These are phyloP conservation scores for Saccharomyces mikatae DNA, from an alignment of 805 yeast species.

Conservation along the genomic window DNA sequence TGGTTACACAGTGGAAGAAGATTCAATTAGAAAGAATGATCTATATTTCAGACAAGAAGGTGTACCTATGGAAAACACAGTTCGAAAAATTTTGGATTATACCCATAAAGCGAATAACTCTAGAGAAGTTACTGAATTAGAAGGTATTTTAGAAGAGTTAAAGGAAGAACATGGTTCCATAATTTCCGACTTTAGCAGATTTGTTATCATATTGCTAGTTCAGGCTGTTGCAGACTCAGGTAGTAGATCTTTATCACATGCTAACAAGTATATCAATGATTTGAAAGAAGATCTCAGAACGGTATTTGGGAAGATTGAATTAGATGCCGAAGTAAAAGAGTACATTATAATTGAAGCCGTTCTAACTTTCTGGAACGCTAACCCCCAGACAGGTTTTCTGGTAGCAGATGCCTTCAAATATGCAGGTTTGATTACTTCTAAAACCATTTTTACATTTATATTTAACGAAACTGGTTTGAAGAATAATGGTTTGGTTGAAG, in stretches of 20 bases:
- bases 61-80: constrained; percentile 32
- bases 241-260: constrained; percentile 77
- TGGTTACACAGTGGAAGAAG: constrained; percentile 22
- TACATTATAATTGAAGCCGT: constrained; percentile 47
- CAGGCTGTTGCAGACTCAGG: constrained; percentile 78
- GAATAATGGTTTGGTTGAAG: constrained; percentile 35
- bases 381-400: constrained; percentile 57
- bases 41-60: constrained; percentile 34
- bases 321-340: constrained; percentile 29
- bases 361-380: constrained; percentile 54
- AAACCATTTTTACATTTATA: constrained; percentile 37
- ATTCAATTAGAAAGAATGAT: constrained; percentile 28
- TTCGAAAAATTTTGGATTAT: constrained; percentile 33
- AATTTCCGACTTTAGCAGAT: constrained; percentile 34
- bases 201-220: constrained; percentile 53
- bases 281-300: constrained; percentile 32
- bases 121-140: constrained; percentile 27
- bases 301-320: constrained; percentile 24
- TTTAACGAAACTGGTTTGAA: constrained; percentile 26
- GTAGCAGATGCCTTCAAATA: constrained; percentile 46
- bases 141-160: constrained; percentile 25
- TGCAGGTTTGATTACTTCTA: constrained; percentile 36
- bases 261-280: constrained; percentile 46
- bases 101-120: constrained; percentile 29
- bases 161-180: constrained; percentile 22